Percentiles rank a stretch among this genome's conserved stretches.
phyloP scores from a whole-genome alignment of 805 yeast species.

The Blastobotrys attinorum region DNA sequence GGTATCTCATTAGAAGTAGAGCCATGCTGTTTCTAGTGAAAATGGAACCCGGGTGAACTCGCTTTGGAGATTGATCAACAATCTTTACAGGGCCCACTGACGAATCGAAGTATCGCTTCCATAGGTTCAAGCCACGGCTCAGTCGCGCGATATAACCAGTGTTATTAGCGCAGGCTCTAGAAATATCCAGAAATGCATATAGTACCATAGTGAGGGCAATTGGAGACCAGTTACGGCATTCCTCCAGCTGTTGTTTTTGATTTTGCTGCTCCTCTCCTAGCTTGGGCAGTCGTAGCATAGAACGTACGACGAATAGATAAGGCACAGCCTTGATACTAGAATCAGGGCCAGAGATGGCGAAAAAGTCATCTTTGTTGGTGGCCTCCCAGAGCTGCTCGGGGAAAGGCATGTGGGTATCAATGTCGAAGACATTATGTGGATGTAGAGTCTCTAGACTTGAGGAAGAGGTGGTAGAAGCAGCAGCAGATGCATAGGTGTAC shows the following conservation, averaged over 20 bases:
- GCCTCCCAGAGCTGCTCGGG: constrained; percentile 27
- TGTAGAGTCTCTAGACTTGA: too few species aligned
- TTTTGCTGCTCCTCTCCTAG: constrained; percentile 10
- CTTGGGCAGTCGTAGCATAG: constrained; percentile 26
- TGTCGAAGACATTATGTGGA: constrained; percentile 27
- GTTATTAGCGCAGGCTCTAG: constrained; percentile 9
- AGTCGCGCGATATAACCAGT: not conserved
- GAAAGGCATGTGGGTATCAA: constrained; percentile 25
- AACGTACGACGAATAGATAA: constrained; percentile 24
- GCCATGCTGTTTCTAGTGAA: constrained; percentile 22
- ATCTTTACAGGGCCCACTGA: not conserved
- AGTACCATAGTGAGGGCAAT: constrained; percentile 20
- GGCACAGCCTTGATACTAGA: constrained; percentile 21
- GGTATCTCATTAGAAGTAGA: constrained; percentile 21
- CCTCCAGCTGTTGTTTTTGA: not conserved
- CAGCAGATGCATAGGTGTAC: constrained; percentile 15
- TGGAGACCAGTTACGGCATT: constrained; percentile 14
- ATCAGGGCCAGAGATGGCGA: constrained; percentile 20
- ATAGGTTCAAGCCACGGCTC: not conserved
- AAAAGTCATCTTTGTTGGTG: constrained; percentile 19
- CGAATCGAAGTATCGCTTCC: not conserved
- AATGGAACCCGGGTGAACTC: constrained; percentile 8
- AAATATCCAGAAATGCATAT: constrained; percentile 24
- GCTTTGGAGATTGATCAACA: not conserved
- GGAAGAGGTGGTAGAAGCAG: constrained; percentile 13